phyloP scores from a whole-genome alignment of 495 filamentous ascomycete genomes.

The Neurospora sp. region DNA sequence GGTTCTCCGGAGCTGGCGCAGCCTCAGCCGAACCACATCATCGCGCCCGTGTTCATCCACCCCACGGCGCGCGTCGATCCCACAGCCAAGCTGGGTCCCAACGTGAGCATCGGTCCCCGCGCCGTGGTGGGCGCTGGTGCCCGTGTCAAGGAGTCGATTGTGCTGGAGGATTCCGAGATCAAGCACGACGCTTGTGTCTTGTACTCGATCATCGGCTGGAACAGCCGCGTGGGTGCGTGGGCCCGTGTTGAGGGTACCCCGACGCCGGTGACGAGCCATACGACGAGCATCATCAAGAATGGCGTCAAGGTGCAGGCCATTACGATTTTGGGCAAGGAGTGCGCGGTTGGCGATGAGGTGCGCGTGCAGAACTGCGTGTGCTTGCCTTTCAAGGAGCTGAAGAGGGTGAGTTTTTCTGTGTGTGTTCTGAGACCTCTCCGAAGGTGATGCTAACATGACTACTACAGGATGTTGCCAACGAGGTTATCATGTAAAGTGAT shows the following conservation, averaged over 20 bases:
- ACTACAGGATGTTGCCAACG: conserved; percentile 74
- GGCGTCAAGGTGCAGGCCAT: conserved; percentile 98
- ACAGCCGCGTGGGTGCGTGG: conserved; percentile 92
- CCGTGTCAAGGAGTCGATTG: conserved; percentile 90
- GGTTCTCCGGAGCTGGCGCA: conserved; percentile 67
- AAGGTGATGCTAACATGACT: conserved; percentile 22
- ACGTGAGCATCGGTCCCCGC: conserved; percentile 89
- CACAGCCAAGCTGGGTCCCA: conserved; percentile 91
- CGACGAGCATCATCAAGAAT: conserved; percentile 90
- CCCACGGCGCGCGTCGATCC: conserved; percentile 88
- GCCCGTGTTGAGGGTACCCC: conserved; percentile 95
- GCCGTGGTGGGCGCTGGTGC: conserved; percentile 77
- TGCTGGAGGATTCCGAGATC: conserved; percentile 90
- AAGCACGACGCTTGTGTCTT: conserved; percentile 95
- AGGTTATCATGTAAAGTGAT: conserved; percentile 80
- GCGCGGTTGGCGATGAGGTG: conserved; percentile 87
- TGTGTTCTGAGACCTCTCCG: background rate
- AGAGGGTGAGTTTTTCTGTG: conserved; percentile 59
- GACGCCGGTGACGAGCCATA: conserved; percentile 79
- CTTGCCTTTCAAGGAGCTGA: conserved; percentile 96
- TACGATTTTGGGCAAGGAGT: conserved; percentile 96
- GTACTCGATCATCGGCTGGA: conserved; percentile 97
- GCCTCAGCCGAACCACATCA: conserved; percentile 72
- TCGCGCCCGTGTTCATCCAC: conserved; percentile 95
- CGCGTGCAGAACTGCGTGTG: conserved; percentile 98